A percentile compares a stretch with the other conserved stretches of the same genome.
Evolutionary conservation across 306 rosid genomes (phyloP).

Genomic region (Canavalia gladiata): DNA sequence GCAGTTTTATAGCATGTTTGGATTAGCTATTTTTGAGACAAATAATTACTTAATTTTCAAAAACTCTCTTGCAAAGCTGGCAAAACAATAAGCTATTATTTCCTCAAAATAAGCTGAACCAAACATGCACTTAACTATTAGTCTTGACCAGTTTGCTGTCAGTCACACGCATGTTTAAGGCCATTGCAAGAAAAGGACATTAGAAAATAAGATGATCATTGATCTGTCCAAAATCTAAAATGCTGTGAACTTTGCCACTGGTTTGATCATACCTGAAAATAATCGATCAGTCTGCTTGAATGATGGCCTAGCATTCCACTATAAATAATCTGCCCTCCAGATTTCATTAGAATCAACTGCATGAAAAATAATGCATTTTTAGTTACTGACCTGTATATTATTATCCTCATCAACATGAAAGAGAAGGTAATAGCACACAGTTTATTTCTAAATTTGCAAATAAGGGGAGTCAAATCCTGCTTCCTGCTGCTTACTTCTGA

Average conservation of each 20-base stretch:
- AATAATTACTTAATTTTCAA: no score
- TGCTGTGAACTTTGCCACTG: neutral
- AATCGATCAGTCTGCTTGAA: conserved; percentile 68
- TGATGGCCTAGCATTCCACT: conserved; percentile 70
- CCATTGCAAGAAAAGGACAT: conserved; percentile 21
- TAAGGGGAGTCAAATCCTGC: neutral
- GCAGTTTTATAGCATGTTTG: neutral
- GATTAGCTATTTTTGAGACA: no score
- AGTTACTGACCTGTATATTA: conserved; percentile 38
- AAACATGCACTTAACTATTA: neutral
- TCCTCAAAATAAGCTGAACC: no score
- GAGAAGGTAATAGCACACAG: conserved; percentile 30
- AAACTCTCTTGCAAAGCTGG: no score
- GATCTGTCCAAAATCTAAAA: conserved; percentile 24
- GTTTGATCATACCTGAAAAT: conserved; percentile 70
- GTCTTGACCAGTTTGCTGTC: conserved; percentile 4
- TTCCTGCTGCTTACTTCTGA: conserved; percentile 25
- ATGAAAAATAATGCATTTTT: conserved; percentile 42
- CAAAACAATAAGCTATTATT: no score
- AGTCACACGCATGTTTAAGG: conserved; percentile 30
- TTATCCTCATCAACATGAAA: conserved; percentile 38
- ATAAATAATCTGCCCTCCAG: conserved; percentile 77
- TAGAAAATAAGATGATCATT: conserved; percentile 38
- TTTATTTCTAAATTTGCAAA: neutral
- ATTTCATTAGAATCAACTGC: conserved; percentile 85